Conservation (phyloP, 169 alveolate genomes). For the Plasmodium berghei region DNA sequence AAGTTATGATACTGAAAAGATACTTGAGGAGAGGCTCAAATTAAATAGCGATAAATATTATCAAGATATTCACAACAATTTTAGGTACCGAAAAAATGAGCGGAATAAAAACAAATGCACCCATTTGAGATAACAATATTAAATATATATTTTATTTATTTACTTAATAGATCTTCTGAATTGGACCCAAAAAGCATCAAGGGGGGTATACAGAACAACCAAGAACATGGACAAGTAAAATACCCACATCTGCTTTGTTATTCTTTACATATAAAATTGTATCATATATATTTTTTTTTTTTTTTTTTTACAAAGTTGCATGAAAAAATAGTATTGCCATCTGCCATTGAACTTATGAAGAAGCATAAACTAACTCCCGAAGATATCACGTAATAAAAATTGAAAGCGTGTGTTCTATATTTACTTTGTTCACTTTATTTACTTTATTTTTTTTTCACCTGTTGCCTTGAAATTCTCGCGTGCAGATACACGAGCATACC, state of each 20-base stretch:
- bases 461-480: background rate
- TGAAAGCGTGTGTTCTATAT: background rate
- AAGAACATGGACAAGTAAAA: background rate
- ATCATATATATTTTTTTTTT: conserved; percentile 12
- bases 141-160: too few species aligned
- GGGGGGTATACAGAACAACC: too few species aligned
- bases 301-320: background rate
- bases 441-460: background rate
- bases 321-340: conserved; percentile 53
- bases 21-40: conserved; percentile 63
- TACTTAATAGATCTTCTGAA: too few species aligned
- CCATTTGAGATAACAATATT: too few species aligned
- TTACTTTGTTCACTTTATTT: too few species aligned
- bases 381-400: conserved; percentile 40
- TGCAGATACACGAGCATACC: conserved; percentile 16
- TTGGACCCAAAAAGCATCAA: too few species aligned
- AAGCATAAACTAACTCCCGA: conserved; percentile 38
- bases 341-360: conserved; percentile 69
- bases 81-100: conserved; percentile 9
- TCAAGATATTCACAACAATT: conserved; percentile 7
- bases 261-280: background rate
- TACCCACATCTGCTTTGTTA: too few species aligned
- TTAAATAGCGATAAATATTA: conserved; percentile 48
- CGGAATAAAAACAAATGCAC: background rate
- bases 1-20: conserved; percentile 25